phyloP scores from a whole-genome alignment of 768 basidiomycete genomes.

The Crepidotus variabilis region DNA sequence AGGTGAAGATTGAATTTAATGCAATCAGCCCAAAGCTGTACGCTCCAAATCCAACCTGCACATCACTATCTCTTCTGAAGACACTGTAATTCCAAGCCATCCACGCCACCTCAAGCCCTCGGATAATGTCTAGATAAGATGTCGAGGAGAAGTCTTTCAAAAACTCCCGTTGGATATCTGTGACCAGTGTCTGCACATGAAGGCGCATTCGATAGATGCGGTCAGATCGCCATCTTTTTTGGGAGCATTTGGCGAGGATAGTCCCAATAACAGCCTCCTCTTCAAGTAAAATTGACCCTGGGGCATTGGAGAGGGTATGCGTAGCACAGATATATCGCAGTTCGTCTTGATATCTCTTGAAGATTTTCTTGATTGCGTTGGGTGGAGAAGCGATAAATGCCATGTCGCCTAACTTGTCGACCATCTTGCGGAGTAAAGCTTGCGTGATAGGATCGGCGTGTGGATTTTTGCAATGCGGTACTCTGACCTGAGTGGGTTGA shows the following conservation, averaged over 20 bases:
- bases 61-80: slow-evolving; percentile 22
- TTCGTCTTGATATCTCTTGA: slow-evolving; percentile 57
- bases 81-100: slow-evolving; percentile 58
- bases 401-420: slow-evolving; percentile 23
- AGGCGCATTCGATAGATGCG: slow-evolving; percentile 61
- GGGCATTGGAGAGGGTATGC: slow-evolving; percentile 57
- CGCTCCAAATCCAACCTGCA: slow-evolving; percentile 39
- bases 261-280: slow-evolving; percentile 74
- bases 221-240: slow-evolving; percentile 56
- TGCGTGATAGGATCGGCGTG: slow-evolving; percentile 35
- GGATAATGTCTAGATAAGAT: slow-evolving; percentile 26
- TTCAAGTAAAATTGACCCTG: slow-evolving; percentile 56
- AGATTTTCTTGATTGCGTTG: slow-evolving; percentile 32
- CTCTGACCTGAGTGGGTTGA: slow-evolving; percentile 12
- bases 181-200: slow-evolving; percentile 49
- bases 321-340: slow-evolving; percentile 67
- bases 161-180: slow-evolving; percentile 41
- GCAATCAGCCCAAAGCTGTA: slow-evolving; percentile 70
- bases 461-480: slow-evolving; percentile 1
- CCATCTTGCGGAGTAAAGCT: slow-evolving; percentile 26
- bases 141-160: slow-evolving; percentile 22
- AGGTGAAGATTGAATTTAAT: slow-evolving; percentile 55
- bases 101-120: slow-evolving; percentile 55
- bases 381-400: slow-evolving; percentile 21
- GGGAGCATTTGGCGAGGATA: slow-evolving; percentile 66